Percentiles rank a stretch among this genome's conserved stretches.
These are phyloP conservation scores for Opeltia flavorubescens DNA, from an alignment of 495 filamentous ascomycete species.

Conservation along the genomic window DNA sequence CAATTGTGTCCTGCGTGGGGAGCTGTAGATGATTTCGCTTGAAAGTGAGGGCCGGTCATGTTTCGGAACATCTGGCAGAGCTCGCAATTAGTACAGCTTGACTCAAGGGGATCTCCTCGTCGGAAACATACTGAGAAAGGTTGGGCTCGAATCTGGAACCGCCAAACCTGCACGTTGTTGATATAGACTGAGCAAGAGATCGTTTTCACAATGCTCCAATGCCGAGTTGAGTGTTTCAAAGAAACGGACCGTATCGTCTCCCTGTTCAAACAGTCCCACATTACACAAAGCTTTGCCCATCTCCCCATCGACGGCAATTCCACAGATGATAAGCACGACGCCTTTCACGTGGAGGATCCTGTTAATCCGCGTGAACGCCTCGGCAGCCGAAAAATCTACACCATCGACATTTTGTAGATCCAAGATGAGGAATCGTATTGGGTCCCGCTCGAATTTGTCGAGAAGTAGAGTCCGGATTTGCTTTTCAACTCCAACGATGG, in stretches of 20 bases:
- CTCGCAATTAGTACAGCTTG: background rate
- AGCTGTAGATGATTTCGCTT: slow-evolving; percentile 44
- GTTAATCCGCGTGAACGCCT: slow-evolving; percentile 85
- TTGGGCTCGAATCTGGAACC: slow-evolving; percentile 9
- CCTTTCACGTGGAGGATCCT: slow-evolving; percentile 58
- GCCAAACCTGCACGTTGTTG: slow-evolving; percentile 20
- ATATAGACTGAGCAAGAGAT: slow-evolving; percentile 79
- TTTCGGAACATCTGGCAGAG: slow-evolving; percentile 13
- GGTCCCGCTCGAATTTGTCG: slow-evolving; percentile 56
- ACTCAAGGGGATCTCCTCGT: background rate
- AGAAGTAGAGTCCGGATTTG: slow-evolving; percentile 71
- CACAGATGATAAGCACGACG: slow-evolving; percentile 68
- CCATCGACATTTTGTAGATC: slow-evolving; percentile 84
- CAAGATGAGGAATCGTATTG: slow-evolving; percentile 81
- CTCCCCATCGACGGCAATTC: slow-evolving; percentile 55
- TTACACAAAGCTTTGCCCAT: slow-evolving; percentile 65
- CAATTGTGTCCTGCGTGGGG: slow-evolving; percentile 65
- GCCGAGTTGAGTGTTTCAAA: slow-evolving; percentile 87
- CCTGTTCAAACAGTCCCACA: slow-evolving; percentile 63
- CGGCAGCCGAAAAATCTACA: slow-evolving; percentile 87
- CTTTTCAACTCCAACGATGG: slow-evolving; percentile 85
- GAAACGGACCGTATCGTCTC: slow-evolving; percentile 52
- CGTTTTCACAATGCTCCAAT: slow-evolving; percentile 88
- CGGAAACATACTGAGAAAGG: slow-evolving; percentile 7
- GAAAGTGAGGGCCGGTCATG: slow-evolving; percentile 8